Percentiles rank a stretch among this genome's conserved stretches.
These are phyloP conservation scores for Neofusicoccum ribis DNA, from an alignment of 2,329 filamentous ascomycete genomes.

Conservation along the genomic window DNA sequence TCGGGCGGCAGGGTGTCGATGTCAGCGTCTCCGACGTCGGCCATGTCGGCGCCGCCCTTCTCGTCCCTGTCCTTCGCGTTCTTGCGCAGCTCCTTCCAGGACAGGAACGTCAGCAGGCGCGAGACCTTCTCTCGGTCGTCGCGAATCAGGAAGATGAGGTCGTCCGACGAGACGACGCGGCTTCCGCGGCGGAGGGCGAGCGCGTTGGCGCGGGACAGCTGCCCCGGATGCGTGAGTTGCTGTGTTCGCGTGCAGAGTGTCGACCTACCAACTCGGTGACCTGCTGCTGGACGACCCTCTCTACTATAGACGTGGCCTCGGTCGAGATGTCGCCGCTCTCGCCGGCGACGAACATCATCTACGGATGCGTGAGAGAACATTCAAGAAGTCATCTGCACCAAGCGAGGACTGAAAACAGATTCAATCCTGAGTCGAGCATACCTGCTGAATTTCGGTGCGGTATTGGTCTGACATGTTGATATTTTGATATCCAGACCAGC, in stretches of 20 bases:
- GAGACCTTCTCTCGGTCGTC: neutral
- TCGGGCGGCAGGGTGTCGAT: neutral
- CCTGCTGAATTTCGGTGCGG: neutral
- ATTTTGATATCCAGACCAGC: no score
- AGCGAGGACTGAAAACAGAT: no score
- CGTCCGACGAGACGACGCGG: neutral
- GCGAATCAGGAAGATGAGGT: slow-evolving; percentile 5
- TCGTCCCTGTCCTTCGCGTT: neutral
- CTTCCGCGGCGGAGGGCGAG: neutral
- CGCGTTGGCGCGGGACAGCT: neutral
- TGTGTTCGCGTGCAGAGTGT: neutral
- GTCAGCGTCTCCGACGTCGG: neutral
- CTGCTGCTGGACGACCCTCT: neutral
- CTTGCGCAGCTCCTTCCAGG: neutral
- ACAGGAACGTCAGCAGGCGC: neutral
- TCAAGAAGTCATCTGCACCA: no score
- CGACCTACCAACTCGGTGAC: neutral
- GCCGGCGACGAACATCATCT: slow-evolving; percentile 4
- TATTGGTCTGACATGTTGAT: neutral
- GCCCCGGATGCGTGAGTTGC: no score
- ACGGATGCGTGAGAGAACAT: no score
- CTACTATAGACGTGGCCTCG: neutral
- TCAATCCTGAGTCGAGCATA: neutral
- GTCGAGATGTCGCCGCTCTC: neutral
- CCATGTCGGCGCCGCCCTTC: neutral